Evolutionary conservation across 2,329 filamentous ascomycete genomes (phyloP).

Genomic region (Aspergillus udagawae): DNA sequence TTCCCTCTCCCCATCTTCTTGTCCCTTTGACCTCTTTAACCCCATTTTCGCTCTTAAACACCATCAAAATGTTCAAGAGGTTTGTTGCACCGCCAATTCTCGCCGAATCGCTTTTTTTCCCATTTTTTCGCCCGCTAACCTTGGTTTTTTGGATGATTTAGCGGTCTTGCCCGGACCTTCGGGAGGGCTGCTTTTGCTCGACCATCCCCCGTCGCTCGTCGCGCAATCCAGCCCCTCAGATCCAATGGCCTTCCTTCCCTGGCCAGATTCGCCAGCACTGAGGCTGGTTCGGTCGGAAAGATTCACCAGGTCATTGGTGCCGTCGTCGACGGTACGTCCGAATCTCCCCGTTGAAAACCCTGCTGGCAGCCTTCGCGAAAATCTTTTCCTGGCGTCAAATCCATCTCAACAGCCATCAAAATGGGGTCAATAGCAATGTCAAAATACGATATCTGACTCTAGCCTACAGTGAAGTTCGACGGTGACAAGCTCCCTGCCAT

Average conservation of each 20-base stretch:
- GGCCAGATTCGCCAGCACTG: constrained; percentile 60
- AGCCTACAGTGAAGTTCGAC: constrained; percentile 85
- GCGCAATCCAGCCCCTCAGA: constrained; percentile 55
- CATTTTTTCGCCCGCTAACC: constrained; percentile 12
- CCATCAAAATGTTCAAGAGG: constrained; percentile 60
- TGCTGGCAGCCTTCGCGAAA: constrained; percentile 32
- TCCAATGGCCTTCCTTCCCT: constrained; percentile 57
- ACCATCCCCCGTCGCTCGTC: constrained; percentile 51
- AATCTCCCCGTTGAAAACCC: constrained; percentile 20
- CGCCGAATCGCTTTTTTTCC: constrained; percentile 11
- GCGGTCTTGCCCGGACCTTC: constrained; percentile 64
- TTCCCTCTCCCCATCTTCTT: constrained; percentile 31
- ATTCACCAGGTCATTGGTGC: constrained; percentile 90
- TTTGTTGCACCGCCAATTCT: constrained; percentile 35
- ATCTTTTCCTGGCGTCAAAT: constrained; percentile 39
- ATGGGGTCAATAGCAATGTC: constrained; percentile 23
- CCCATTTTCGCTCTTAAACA: constrained; percentile 43
- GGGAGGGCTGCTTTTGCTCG: constrained; percentile 57
- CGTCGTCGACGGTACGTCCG: constrained; percentile 86
- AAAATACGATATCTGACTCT: constrained; percentile 27
- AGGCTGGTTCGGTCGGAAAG: constrained; percentile 57
- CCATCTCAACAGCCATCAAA: constrained; percentile 32
- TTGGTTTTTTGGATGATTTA: constrained; percentile 30
- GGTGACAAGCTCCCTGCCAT: constrained; percentile 88
- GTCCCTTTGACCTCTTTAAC: constrained; percentile 32